Conservation (phyloP, 2,329 filamentous ascomycete genomes). For the Monilinia polystroma region DNA sequence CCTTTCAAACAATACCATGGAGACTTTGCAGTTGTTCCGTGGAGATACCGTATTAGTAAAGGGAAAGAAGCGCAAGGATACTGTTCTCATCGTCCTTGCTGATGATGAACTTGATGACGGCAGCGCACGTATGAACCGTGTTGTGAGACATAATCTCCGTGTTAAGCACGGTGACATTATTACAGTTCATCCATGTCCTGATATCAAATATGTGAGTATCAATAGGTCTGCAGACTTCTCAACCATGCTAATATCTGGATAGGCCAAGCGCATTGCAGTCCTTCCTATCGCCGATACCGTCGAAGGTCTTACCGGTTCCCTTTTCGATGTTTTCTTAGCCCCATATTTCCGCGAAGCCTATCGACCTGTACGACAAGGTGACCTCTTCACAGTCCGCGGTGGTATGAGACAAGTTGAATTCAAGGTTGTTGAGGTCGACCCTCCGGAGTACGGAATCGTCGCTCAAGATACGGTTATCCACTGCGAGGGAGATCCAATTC, state of each 20-base stretch:
- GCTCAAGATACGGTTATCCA: conserved; percentile 99
- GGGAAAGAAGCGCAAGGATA: conserved; percentile 99
- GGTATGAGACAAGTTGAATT: conserved; percentile 99
- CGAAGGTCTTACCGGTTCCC: conserved; percentile 93
- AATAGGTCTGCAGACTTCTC: background rate
- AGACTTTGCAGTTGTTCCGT: conserved; percentile 95
- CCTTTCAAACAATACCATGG: conserved; percentile 98
- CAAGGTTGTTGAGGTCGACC: conserved; percentile 98
- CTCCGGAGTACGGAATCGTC: conserved; percentile 97
- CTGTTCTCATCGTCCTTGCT: conserved; percentile 92
- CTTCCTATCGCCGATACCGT: conserved; percentile 97
- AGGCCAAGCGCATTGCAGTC: conserved; percentile 99
- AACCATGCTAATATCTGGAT: conserved; percentile 33
- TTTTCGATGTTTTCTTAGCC: conserved; percentile 98
- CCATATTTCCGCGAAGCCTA: conserved; percentile 99
- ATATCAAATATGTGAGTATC: conserved; percentile 96
- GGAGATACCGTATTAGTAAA: conserved; percentile 97
- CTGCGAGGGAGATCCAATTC: conserved; percentile 94
- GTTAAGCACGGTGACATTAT: conserved; percentile 99
- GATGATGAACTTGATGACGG: conserved; percentile 98
- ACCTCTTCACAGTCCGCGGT: conserved; percentile 94
- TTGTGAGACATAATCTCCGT: conserved; percentile 95
- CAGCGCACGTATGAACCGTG: conserved; percentile 95
- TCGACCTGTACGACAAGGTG: conserved; percentile 92
- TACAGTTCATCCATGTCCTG: conserved; percentile 94